Evolutionary conservation across 129 eudicot species (phyloP).

Genomic region (Gnaphalium uliginosum): DNA sequence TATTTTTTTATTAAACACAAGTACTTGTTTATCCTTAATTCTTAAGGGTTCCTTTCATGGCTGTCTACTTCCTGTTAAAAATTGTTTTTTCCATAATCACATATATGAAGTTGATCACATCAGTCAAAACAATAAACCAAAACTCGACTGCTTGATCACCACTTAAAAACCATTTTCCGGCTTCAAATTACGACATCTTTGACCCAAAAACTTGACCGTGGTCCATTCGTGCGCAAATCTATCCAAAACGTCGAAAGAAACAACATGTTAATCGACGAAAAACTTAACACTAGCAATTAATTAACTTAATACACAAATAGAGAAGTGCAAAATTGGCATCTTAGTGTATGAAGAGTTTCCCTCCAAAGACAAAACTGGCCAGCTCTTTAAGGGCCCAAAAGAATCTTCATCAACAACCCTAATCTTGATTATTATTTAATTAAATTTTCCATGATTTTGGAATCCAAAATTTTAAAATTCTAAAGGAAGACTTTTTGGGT

Average conservation of each 20-base stretch:
- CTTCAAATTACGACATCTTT: conserved; percentile 10
- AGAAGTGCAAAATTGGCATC: conserved; percentile 31
- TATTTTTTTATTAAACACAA: conserved; percentile 19
- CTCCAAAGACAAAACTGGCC: conserved; percentile 56
- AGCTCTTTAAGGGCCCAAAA: conserved; percentile 44
- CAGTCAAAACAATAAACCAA: conserved; percentile 25
- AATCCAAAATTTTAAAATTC: conserved; percentile 1
- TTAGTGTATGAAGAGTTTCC: conserved; percentile 32
- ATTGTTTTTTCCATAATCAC: conserved; percentile 4
- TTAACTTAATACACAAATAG: not conserved
- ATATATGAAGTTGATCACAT: conserved; percentile 28
- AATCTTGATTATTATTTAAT: conserved; percentile 1
- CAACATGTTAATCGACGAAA: conserved; percentile 14
- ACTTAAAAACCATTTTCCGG: conserved; percentile 26
- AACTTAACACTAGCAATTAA: not conserved
- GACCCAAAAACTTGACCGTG: conserved; percentile 12
- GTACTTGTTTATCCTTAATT: conserved; percentile 12
- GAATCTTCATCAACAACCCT: conserved; percentile 37
- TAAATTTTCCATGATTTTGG: conserved; percentile 23
- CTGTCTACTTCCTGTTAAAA: conserved; percentile 33
- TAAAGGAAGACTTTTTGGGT: conserved; percentile 22
- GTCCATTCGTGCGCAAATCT: not conserved
- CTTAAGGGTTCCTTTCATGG: conserved; percentile 19
- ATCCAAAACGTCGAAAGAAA: conserved; percentile 1
- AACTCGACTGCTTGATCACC: conserved; percentile 17